These are phyloP conservation scores for Thermomyces lanuginosus DNA, from an alignment of 2,329 filamentous ascomycete genomes.

Conservation along the genomic window DNA sequence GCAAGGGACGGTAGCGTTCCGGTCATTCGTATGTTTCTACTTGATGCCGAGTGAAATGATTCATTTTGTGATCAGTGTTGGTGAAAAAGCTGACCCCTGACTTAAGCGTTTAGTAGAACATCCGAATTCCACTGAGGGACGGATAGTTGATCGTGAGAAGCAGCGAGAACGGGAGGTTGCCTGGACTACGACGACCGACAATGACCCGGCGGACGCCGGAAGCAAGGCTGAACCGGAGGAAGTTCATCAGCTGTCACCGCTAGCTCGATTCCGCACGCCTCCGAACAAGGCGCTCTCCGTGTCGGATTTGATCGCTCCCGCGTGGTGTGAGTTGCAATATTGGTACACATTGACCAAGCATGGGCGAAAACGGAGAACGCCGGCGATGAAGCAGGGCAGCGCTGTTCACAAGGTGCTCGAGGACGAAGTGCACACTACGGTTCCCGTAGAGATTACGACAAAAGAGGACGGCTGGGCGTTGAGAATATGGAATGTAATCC, in stretches of 20 bases:
- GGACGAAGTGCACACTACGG: slow-evolving; percentile 64
- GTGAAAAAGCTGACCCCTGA: slow-evolving; percentile 41
- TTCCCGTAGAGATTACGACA: slow-evolving; percentile 53
- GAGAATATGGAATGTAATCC: slow-evolving; percentile 77
- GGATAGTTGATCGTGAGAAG: slow-evolving; percentile 17
- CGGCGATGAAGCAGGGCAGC: slow-evolving; percentile 70
- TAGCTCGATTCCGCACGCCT: slow-evolving; percentile 61
- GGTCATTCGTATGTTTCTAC: slow-evolving; percentile 14
- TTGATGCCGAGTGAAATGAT: too few relatives aligned
- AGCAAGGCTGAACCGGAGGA: neutral
- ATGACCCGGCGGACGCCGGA: neutral
- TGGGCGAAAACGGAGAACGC: slow-evolving; percentile 58
- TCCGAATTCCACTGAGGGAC: slow-evolving; percentile 21
- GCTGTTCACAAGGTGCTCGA: slow-evolving; percentile 70
- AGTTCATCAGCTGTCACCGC: slow-evolving; percentile 36
- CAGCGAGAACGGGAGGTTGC: slow-evolving; percentile 13
- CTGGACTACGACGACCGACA: slow-evolving; percentile 8
- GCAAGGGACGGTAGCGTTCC: slow-evolving; percentile 9
- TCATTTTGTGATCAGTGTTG: neutral
- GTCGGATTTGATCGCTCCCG: slow-evolving; percentile 70
- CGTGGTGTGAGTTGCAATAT: slow-evolving; percentile 94
- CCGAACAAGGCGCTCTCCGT: slow-evolving; percentile 71
- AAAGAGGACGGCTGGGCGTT: slow-evolving; percentile 73
- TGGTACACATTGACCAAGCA: slow-evolving; percentile 67
- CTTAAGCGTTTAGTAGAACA: slow-evolving; percentile 46